Evolutionary conservation across 1,284 basidiomycete genomes (phyloP), one percentile per base, ranked within the genome.

Genomic region (Heterobasidion irregulare): DNA sequence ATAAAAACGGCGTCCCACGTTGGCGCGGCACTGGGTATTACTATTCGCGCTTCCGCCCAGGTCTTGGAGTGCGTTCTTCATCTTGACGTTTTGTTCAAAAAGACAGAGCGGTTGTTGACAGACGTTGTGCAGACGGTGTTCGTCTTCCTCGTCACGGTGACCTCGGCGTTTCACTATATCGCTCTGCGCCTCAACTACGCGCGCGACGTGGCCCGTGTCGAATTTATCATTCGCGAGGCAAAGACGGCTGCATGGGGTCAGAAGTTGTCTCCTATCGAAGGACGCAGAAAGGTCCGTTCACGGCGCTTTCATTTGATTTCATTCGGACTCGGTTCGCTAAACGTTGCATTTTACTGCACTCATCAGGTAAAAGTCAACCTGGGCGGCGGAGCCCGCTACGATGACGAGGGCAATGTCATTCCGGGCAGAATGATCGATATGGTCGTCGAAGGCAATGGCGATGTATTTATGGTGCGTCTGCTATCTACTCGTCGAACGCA

Each of bases 11-110:
- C 41, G 92, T 94, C 5, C 92, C 92, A 0, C 88, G 79, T 65
- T 94, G 92, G 92, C 78, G 91, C 63, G 92, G 87, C 13, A 91
- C 85, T 26, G 84, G 83, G 49, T 96, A 97, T 70, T 96, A 95
- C 70, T 97, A 97, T 70, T 83, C 89, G 38, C 85, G 94, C 57
- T 98, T 89, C 78, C 82, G 94, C 47, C 94, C 94, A 18, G 92
- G 94, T 46, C 78, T 98, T 60, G 82, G 83, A 58, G 87, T 89
- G 63, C 59, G 84, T 66, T 15, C 19, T n/a, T 48, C 6, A 12
- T 8, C 19, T 26, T n/a, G 13, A 12, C 47, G 3, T 0, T 13
- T 16, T 16, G 0, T 44, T 16, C 41, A 3, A 44, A 13, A 44
- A 4, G 16, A 16, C 41, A 44, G 8, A 3, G 16, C 16, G 13